phyloP scores from a whole-genome alignment of 2,329 filamentous ascomycete genomes.

The Talaromyces sp. region DNA sequence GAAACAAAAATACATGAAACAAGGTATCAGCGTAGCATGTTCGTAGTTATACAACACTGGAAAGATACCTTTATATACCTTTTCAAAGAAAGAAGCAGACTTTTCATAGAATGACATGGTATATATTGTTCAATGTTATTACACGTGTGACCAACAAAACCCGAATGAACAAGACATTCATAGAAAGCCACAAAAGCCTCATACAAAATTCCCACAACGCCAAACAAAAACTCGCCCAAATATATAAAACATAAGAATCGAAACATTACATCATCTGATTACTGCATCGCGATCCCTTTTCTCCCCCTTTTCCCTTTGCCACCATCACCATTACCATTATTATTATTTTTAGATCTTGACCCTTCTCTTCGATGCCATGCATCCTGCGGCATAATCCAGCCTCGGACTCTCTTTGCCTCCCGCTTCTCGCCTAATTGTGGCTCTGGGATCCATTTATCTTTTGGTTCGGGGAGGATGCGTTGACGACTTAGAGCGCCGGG shows the following conservation, averaged over 20 bases:
- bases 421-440: conserved; percentile 58
- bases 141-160: neutral
- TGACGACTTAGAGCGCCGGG: conserved; percentile 57
- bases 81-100: neutral
- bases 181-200: neutral
- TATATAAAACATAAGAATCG: neutral
- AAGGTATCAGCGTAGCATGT: too few relatives aligned
- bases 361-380: conserved; percentile 57
- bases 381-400: conserved; percentile 63
- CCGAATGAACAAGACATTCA: neutral
- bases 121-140: conserved; percentile 5
- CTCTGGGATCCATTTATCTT: conserved; percentile 63
- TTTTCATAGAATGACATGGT: neutral
- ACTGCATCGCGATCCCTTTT: conserved; percentile 1
- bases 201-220: conserved; percentile 9
- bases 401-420: conserved; percentile 57
- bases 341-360: conserved; percentile 25
- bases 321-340: neutral
- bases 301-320: conserved; percentile 5
- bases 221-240: neutral
- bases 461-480: conserved; percentile 50
- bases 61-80: neutral
- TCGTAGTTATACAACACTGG: too few relatives aligned
- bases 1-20: too few relatives aligned
- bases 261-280: conserved; percentile 2